Evolutionary conservation across 2,329 filamentous ascomycete genomes (phyloP), one percentile per base, ranked within the genome.

Genomic region (Didymella pomorum): DNA sequence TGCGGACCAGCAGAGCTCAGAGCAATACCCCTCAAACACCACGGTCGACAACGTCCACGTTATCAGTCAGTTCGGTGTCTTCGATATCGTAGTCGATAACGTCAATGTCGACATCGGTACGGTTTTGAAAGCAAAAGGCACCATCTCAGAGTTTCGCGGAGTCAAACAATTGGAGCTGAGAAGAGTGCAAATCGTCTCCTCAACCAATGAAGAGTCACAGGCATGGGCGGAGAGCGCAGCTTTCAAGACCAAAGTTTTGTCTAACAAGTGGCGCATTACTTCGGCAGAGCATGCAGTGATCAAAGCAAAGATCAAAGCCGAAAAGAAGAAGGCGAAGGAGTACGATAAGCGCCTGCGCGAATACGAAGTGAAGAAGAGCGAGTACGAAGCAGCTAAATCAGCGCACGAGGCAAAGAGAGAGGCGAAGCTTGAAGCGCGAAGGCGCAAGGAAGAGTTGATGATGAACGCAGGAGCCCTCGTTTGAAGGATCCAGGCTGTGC

Each of bases 91-190:
- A 1, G 66, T 82, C 3, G 71, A 79, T 51, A 58, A 66, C 10
- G 64, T 64, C 5, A 57, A 31, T 7, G 51, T 83, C 6, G 76
- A 78, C 37, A 74, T 83, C 20, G 86, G 86, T 4, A 78, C 78
- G 0, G 76, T 84, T 7, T 71, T 87, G 2, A 86, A 86, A 58
- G 76, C 83, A 4, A 87, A 88, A 64, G 84, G 86, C 26, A 85
- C 82, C 0, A 76, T 88, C 10, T 79, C 79, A 0, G 75, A 71
- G 11, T 87, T 84, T 65, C 80, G 84, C 5, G 72, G 74, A 4
- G 68, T 71, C 12, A 81, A 81, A 60, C 86, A 88, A 64, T 60
- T 88, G 9, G 76, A 83, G 16, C 71, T 87, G 25, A 84, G 87
- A 67, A 79, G 84, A 3, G 78, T 85, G 8, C 76, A 72, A 37